Conservation (phyloP, 2,329 filamentous ascomycete genomes). For the Alternaria novae-zelandiae region DNA sequence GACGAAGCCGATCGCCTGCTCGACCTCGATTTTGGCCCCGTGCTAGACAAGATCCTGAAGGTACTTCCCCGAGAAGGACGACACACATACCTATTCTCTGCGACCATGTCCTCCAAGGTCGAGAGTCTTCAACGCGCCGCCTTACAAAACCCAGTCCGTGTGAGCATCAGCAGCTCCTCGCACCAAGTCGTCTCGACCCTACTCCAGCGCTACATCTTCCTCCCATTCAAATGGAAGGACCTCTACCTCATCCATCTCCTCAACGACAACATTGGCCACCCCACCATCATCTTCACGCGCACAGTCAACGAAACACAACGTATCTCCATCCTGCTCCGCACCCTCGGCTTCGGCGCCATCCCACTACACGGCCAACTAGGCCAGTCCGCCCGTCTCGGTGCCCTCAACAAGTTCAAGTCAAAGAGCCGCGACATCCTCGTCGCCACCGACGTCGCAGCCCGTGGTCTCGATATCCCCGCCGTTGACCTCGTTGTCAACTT, state of each 20-base stretch:
- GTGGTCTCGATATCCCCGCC: conserved; percentile 91
- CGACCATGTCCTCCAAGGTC: conserved; percentile 92
- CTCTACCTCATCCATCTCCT: conserved; percentile 85
- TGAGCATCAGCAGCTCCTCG: conserved; percentile 81
- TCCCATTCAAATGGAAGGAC: conserved; percentile 80
- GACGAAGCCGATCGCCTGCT: conserved; percentile 92
- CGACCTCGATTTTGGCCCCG: conserved; percentile 92
- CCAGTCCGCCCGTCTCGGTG: conserved; percentile 84
- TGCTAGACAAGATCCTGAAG: conserved; percentile 91
- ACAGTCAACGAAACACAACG: conserved; percentile 92
- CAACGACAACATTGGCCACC: conserved; percentile 86
- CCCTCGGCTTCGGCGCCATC: conserved; percentile 87
- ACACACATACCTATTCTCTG: conserved; percentile 82
- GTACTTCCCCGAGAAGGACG: conserved; percentile 70
- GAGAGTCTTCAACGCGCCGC: conserved; percentile 91
- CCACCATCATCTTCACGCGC: conserved; percentile 86
- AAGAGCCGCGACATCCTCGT: conserved; percentile 85
- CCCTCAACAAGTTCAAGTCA: conserved; percentile 87
- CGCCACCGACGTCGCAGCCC: conserved; percentile 90
- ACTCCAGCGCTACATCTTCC: conserved; percentile 83
- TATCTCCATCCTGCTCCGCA: conserved; percentile 79
- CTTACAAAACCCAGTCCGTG: conserved; percentile 80
- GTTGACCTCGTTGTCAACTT: conserved; percentile 88
- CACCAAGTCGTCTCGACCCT: conserved; percentile 93
- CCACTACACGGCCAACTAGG: conserved; percentile 91